Conservation (phyloP, 2,329 filamentous ascomycete species). For the Cladorrhinum sp. region DNA sequence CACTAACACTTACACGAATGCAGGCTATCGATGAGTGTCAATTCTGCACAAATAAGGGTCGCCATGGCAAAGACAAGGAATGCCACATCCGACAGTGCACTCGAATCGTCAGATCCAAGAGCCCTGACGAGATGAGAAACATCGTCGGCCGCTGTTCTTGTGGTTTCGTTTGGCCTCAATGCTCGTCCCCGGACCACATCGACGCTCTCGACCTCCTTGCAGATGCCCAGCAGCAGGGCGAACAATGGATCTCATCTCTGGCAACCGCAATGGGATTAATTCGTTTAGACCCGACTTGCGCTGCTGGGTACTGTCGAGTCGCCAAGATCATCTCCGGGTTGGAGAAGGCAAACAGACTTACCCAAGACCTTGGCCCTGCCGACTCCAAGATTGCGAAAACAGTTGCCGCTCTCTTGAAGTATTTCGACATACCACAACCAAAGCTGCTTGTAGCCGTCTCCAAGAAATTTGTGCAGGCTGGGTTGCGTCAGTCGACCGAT, state of each 20-base stretch:
- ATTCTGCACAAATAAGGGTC: conserved; percentile 4
- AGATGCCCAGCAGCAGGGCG: conserved; percentile 17
- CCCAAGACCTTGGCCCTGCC: too few relatives aligned
- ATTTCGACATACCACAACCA: background rate
- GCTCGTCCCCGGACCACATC: conserved; percentile 15
- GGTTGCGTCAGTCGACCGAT: background rate
- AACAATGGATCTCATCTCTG: conserved; percentile 20
- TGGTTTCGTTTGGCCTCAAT: conserved; percentile 24
- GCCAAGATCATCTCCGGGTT: conserved; percentile 20
- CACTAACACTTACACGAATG: background rate
- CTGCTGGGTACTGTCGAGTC: conserved; percentile 27
- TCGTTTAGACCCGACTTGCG: conserved; percentile 21
- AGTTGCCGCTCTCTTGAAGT: background rate
- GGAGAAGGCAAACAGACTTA: background rate
- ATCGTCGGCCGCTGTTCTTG: conserved; percentile 20
- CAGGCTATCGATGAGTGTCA: conserved; percentile 21
- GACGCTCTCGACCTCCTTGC: conserved; percentile 22
- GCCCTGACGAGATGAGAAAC: conserved; percentile 13
- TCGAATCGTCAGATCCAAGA: conserved; percentile 11
- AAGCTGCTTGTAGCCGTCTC: background rate
- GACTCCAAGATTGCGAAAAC: background rate
- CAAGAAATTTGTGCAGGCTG: background rate
- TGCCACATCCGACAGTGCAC: conserved; percentile 29
- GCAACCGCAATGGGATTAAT: conserved; percentile 23
- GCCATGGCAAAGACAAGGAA: conserved; percentile 25